Conservation (phyloP, 129 eudicot genomes). For the Flaveria ramosissima region DNA sequence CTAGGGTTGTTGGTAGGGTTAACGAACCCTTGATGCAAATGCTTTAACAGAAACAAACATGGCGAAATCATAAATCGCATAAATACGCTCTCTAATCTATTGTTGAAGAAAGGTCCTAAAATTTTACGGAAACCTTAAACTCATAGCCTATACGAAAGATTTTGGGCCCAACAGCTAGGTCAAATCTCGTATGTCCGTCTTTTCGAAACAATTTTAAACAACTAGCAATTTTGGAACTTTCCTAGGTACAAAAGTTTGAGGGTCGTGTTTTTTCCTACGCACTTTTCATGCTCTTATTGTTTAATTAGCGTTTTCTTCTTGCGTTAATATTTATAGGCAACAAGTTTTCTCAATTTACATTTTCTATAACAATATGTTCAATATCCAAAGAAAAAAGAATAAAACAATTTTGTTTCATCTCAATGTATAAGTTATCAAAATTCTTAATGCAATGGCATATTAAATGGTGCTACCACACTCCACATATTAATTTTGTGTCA, state of each 20-base stretch:
- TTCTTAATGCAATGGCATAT: neutral
- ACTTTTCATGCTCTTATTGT: neutral
- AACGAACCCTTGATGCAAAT: too few relatives aligned
- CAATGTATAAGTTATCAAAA: neutral
- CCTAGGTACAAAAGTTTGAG: neutral
- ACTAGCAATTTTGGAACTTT: neutral
- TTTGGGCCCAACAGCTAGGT: neutral
- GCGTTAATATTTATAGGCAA: neutral
- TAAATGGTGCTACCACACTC: neutral
- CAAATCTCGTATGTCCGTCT: neutral
- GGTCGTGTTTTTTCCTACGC: neutral
- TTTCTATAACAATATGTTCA: neutral
- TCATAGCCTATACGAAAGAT: neutral
- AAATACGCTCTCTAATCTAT: neutral
- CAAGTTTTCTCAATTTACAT: neutral
- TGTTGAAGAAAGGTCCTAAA: neutral
- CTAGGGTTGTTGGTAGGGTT: too few relatives aligned
- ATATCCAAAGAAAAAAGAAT: too few relatives aligned
- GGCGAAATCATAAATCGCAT: too few relatives aligned
- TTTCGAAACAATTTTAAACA: slow-evolving; percentile 2
- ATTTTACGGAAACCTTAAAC: neutral
- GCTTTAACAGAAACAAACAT: too few relatives aligned
- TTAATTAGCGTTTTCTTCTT: neutral
- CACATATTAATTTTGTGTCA: neutral
- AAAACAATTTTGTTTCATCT: neutral